Percentiles rank a stretch among this genome's conserved stretches.
These are phyloP conservation scores for Tetrahymena thermophila DNA, from an alignment of 73 alveolate species.

Conservation along the genomic window DNA sequence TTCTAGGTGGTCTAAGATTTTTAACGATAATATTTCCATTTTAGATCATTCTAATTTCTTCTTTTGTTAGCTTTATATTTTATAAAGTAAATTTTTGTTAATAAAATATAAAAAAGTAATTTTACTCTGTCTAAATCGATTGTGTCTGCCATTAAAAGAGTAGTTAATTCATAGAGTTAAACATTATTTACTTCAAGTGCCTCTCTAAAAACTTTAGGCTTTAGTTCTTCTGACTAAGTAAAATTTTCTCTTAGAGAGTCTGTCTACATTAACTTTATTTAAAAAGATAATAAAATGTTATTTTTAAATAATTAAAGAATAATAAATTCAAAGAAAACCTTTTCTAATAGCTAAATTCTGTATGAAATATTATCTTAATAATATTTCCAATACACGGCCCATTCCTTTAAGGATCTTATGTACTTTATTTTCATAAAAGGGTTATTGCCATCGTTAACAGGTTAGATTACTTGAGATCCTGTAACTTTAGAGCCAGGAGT, in stretches of 20 bases:
- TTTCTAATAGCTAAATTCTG: not conserved
- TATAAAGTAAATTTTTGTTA: no score
- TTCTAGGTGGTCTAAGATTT: not conserved
- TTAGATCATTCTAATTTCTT: not conserved
- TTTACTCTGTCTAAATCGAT: not conserved
- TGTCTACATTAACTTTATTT: not conserved
- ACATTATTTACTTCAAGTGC: not conserved
- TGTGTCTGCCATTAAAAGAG: not conserved
- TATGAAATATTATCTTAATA: not conserved
- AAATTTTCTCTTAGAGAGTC: not conserved
- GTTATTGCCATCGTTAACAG: not conserved
- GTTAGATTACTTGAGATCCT: not conserved
- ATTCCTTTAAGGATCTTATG: not conserved
- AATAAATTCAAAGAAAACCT: not conserved
- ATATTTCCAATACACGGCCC: not conserved
- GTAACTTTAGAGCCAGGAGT: not conserved
- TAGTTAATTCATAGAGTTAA: not conserved
- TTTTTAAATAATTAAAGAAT: no score
- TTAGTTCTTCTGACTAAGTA: not conserved
- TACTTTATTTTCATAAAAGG: not conserved
- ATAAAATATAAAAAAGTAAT: not conserved
- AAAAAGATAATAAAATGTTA: not conserved
- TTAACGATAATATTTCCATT: not conserved
- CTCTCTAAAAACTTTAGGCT: not conserved
- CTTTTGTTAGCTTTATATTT: not conserved